These are phyloP conservation scores for Clarireedia homoeocarpa DNA, from an alignment of 2,329 filamentous ascomycete genomes.

Conservation along the genomic window DNA sequence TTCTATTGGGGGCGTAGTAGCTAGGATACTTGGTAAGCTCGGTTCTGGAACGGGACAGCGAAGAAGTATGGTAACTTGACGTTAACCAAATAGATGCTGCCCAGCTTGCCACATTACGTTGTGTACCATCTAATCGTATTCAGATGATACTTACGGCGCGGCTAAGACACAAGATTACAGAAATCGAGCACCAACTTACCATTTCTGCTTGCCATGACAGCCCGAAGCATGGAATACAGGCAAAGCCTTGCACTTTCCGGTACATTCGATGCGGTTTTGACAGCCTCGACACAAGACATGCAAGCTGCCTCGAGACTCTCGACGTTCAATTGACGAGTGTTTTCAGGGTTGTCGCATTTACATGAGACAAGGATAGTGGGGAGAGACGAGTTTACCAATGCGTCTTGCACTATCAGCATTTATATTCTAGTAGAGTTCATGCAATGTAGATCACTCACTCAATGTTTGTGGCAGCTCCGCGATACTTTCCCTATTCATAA, in stretches of 20 bases:
- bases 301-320: slow-evolving; percentile 59
- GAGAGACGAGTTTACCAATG: slow-evolving; percentile 62
- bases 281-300: slow-evolving; percentile 61
- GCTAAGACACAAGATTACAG: neutral
- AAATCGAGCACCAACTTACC: slow-evolving; percentile 44
- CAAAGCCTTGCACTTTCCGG: slow-evolving; percentile 69
- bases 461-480: slow-evolving; percentile 66
- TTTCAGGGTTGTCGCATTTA: slow-evolving; percentile 76
- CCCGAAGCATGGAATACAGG: slow-evolving; percentile 66
- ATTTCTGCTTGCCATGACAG: slow-evolving; percentile 58
- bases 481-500: slow-evolving; percentile 69
- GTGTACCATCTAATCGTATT: neutral
- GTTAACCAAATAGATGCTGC: too few relatives aligned
- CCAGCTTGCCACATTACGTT: too few relatives aligned
- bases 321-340: slow-evolving; percentile 63
- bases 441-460: slow-evolving; percentile 49
- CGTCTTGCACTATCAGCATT: slow-evolving; percentile 44
- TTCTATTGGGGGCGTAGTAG: neutral
- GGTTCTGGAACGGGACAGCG: neutral
- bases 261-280: slow-evolving; percentile 63
- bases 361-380: slow-evolving; percentile 78
- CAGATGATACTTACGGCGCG: neutral
- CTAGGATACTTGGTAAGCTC: neutral
- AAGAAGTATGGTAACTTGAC: neutral
- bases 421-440: neutral